Percentiles rank a stretch among this genome's conserved stretches.
These are phyloP conservation scores for Oxyria digyna DNA, from an alignment of 148 eudicot genomes.

Conservation along the genomic window DNA sequence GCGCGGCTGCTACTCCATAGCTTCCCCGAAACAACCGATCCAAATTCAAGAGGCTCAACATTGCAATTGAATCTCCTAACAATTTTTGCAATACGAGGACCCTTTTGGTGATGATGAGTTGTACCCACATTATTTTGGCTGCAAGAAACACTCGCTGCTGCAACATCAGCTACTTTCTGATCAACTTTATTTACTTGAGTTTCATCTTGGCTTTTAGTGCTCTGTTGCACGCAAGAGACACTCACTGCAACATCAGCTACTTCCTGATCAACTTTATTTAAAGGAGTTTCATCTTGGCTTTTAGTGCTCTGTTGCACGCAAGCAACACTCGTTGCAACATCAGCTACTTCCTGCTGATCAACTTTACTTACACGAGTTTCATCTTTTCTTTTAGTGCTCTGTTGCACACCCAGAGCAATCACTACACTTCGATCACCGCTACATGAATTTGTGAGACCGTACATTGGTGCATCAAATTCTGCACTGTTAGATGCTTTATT, in stretches of 20 bases:
- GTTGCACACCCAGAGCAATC: constrained; percentile 22
- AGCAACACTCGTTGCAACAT: not conserved
- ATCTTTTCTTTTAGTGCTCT: constrained; percentile 17
- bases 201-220: too few relatives aligned
- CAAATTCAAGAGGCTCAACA: constrained; percentile 66
- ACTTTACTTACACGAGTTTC: constrained; percentile 7
- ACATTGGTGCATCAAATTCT: not conserved
- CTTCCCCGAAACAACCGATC: constrained; percentile 51
- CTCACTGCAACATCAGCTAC: too few relatives aligned
- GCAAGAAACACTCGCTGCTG: constrained; percentile 29
- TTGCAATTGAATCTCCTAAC: constrained; percentile 73
- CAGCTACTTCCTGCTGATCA: too few relatives aligned
- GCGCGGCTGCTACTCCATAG: constrained; percentile 73
- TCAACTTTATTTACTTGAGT: too few relatives aligned
- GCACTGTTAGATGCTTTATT: not conserved
- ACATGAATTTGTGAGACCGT: constrained; percentile 20
- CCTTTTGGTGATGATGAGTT: constrained; percentile 50
- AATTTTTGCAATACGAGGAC: constrained; percentile 91
- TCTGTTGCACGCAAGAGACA: too few relatives aligned
- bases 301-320: constrained; percentile 25
- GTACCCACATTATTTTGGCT: constrained; percentile 48
- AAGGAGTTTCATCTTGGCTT: constrained; percentile 3
- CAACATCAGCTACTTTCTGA: too few relatives aligned
- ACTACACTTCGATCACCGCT: constrained; percentile 20
- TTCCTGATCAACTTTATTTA: too few relatives aligned